phyloP scores from a whole-genome alignment of 345 rosid genomes.

The Camelina laxa region DNA sequence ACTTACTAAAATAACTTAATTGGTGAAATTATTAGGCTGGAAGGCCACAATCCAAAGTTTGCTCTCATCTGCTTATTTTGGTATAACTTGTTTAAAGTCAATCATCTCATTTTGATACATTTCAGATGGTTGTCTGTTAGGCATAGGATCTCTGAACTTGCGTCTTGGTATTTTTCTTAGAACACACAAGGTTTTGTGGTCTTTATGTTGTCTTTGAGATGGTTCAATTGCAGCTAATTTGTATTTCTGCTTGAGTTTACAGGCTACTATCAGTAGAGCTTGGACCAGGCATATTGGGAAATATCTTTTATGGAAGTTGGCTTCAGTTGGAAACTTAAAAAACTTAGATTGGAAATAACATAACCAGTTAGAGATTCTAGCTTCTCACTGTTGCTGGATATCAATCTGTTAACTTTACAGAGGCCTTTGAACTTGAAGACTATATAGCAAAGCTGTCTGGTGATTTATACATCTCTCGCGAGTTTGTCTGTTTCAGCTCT shows the following conservation, averaged over 20 bases:
- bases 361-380: neutral
- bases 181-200: neutral
- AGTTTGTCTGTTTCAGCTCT: slow-evolving; percentile 93
- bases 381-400: neutral
- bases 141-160: neutral
- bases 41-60: too few relatives aligned
- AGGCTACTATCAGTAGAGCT: neutral
- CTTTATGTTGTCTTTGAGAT: neutral
- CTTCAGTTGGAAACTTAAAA: neutral
- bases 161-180: too few relatives aligned
- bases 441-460: slow-evolving; percentile 39
- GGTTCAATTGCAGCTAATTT: neutral
- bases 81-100: too few relatives aligned
- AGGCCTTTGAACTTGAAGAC: neutral
- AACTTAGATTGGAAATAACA: neutral
- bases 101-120: too few relatives aligned
- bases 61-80: too few relatives aligned
- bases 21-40: too few relatives aligned
- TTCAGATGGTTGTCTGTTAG: too few relatives aligned
- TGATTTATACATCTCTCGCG: slow-evolving; percentile 98
- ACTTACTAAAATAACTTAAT: too few relatives aligned
- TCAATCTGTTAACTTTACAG: neutral
- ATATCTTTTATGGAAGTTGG: neutral
- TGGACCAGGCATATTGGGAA: neutral
- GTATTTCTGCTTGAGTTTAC: neutral